These are phyloP conservation scores for Phytophthora aleatoria DNA, from an alignment of 352 stramenopile genomes.

Conservation along the genomic window DNA sequence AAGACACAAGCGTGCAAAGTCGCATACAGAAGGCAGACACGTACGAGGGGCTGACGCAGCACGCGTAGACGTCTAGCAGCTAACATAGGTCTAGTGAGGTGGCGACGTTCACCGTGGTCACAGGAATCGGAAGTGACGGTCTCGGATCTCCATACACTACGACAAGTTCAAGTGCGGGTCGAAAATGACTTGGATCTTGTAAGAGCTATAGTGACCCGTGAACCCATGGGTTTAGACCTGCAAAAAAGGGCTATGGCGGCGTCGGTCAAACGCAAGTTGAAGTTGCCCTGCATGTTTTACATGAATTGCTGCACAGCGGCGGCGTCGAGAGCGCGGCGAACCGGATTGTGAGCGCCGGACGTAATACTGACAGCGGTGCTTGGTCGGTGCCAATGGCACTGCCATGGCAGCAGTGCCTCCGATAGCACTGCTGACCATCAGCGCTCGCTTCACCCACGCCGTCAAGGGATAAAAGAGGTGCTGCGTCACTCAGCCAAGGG, in stretches of 20 bases:
- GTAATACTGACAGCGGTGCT: background rate
- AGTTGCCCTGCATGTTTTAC: conserved; percentile 15
- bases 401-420: too few species aligned
- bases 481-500: too few species aligned
- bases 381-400: too few species aligned
- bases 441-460: too few species aligned
- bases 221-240: conserved; percentile 5
- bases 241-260: background rate
- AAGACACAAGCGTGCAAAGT: background rate
- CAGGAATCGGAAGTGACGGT: conserved; percentile 26
- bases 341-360: conserved; percentile 3
- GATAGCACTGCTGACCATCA: too few species aligned
- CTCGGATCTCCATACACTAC: conserved; percentile 6
- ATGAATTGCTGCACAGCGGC: conserved; percentile 18
- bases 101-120: conserved; percentile 1
- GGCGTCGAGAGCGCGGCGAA: conserved; percentile 2
- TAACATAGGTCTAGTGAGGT: conserved; percentile 15
- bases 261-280: conserved; percentile 15
- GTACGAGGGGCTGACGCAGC: conserved; percentile 29
- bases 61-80: conserved; percentile 21
- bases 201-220: background rate
- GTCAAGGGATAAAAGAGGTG: too few species aligned
- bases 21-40: background rate
- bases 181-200: conserved; percentile 12
- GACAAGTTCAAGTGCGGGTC: conserved; percentile 28